Percentiles rank a stretch among this genome's conserved stretches.
Evolutionary conservation across 805 yeast genomes (phyloP).

Genomic region (Candida nanaspora): DNA sequence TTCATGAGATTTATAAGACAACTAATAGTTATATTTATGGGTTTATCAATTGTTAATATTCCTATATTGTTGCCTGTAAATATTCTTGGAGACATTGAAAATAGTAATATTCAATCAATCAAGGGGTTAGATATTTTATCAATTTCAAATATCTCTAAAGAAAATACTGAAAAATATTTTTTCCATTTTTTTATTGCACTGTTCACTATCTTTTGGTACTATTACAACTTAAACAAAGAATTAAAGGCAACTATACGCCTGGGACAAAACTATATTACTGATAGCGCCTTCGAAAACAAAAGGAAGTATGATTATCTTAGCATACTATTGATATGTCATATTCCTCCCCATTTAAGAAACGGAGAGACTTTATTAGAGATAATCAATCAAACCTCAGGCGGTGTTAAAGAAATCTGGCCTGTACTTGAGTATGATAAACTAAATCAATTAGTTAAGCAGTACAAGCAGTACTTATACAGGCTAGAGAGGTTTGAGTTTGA

Average conservation of each 20-base stretch:
- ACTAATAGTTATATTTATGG: conserved; percentile 41
- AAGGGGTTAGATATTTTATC: conserved; percentile 63
- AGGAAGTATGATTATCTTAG: conserved; percentile 17
- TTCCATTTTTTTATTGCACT: conserved; percentile 60
- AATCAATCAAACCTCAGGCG: conserved; percentile 39
- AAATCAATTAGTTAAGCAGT: conserved; percentile 22
- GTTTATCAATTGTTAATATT: conserved; percentile 46
- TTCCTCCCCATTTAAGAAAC: conserved; percentile 31
- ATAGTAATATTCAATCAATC: conserved; percentile 9
- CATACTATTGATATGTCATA: conserved; percentile 32
- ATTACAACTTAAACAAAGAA: conserved; percentile 50
- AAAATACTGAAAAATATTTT: conserved; percentile 41
- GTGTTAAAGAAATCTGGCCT: conserved; percentile 54
- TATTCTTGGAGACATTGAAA: conserved; percentile 28
- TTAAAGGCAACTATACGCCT: conserved; percentile 42
- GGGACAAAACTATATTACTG: conserved; percentile 32
- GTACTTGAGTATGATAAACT: conserved; percentile 38
- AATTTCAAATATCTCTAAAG: conserved; percentile 57
- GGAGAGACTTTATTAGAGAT: conserved; percentile 18
- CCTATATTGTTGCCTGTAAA: conserved; percentile 64
- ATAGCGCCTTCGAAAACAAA: not conserved
- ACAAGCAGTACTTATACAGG: conserved; percentile 19
- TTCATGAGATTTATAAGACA: conserved; percentile 56
- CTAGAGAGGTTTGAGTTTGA: conserved; percentile 35
- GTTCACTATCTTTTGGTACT: conserved; percentile 48